phyloP scores from a whole-genome alignment of 139 green algal species.

The Nannochloris sp. region DNA sequence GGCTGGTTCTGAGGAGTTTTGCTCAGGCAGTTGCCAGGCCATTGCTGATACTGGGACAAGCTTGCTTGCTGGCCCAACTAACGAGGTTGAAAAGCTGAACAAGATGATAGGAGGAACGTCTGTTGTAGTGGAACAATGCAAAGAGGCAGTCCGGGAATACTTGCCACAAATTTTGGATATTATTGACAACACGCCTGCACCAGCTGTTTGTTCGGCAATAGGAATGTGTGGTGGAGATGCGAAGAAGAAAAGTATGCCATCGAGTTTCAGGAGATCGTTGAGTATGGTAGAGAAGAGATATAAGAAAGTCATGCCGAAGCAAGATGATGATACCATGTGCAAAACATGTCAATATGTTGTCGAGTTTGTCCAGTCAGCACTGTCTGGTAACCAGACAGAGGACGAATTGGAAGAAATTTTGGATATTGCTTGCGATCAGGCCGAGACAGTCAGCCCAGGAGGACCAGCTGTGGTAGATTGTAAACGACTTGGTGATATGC shows the following conservation, averaged over 20 bases:
- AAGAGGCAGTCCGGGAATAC: slow-evolving; percentile 58
- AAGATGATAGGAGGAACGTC: slow-evolving; percentile 45
- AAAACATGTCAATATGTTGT: slow-evolving; percentile 75
- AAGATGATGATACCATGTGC: slow-evolving; percentile 33
- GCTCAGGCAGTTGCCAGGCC: slow-evolving; percentile 63
- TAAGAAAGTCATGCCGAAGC: not conserved
- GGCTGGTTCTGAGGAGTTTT: slow-evolving; percentile 16
- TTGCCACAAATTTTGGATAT: slow-evolving; percentile 60
- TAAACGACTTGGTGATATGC: slow-evolving; percentile 58
- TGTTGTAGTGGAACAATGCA: slow-evolving; percentile 63
- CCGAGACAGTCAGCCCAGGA: slow-evolving; percentile 43
- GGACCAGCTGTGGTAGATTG: slow-evolving; percentile 77
- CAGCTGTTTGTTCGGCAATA: slow-evolving; percentile 36
- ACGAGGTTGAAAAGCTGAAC: slow-evolving; percentile 74
- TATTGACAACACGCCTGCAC: slow-evolving; percentile 45
- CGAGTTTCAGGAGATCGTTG: not conserved
- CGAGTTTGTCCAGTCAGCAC: slow-evolving; percentile 60
- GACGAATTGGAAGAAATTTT: slow-evolving; percentile 37
- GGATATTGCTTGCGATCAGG: slow-evolving; percentile 48
- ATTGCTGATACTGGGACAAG: slow-evolving; percentile 92
- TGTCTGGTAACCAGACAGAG: slow-evolving; percentile 64
- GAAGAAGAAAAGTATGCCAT: not conserved
- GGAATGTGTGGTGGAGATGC: slow-evolving; percentile 19
- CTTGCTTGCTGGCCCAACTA: slow-evolving; percentile 62
- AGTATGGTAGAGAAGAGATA: not conserved